phyloP scores from a whole-genome alignment of 768 basidiomycete genomes.

The Galerina marginata region DNA sequence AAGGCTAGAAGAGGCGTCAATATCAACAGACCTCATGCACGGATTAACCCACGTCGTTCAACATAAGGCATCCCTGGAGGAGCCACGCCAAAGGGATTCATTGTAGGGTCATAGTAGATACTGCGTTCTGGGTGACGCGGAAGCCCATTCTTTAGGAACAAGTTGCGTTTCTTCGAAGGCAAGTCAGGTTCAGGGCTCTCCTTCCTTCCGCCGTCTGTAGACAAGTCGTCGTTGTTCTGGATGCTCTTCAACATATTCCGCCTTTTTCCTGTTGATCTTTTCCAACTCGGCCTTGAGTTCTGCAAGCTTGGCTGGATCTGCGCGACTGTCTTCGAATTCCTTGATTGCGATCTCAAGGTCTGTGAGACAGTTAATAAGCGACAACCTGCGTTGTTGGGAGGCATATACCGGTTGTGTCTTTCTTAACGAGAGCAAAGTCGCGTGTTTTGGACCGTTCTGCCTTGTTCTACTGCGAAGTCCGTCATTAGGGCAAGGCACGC shows the following conservation, averaged over 20 bases:
- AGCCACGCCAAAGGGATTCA: constrained; percentile 93
- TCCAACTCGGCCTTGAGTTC: constrained; percentile 80
- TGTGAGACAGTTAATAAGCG: constrained; percentile 33
- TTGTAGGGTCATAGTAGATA: constrained; percentile 89
- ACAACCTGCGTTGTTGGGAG: neutral
- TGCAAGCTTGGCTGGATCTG: constrained; percentile 67
- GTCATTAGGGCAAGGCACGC: constrained; percentile 18
- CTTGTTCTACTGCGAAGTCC: constrained; percentile 82
- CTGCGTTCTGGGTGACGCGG: constrained; percentile 91
- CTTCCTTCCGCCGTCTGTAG: constrained; percentile 61
- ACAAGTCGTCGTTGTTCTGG: constrained; percentile 91
- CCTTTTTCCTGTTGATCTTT: constrained; percentile 85
- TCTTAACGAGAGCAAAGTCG: constrained; percentile 93
- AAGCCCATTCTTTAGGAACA: constrained; percentile 84
- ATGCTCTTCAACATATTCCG: constrained; percentile 90
- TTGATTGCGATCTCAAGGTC: constrained; percentile 85
- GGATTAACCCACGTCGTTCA: constrained; percentile 69
- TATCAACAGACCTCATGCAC: neutral
- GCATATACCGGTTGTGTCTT: constrained; percentile 80
- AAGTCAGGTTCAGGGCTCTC: constrained; percentile 49
- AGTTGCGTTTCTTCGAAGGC: constrained; percentile 61
- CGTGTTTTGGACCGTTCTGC: constrained; percentile 77
- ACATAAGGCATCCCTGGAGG: constrained; percentile 98
- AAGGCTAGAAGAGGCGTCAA: constrained; percentile 48
- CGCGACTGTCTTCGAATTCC: constrained; percentile 57